Conservation (phyloP, 306 rosid genomes). For the Amphicarpaea edgeworthii region DNA sequence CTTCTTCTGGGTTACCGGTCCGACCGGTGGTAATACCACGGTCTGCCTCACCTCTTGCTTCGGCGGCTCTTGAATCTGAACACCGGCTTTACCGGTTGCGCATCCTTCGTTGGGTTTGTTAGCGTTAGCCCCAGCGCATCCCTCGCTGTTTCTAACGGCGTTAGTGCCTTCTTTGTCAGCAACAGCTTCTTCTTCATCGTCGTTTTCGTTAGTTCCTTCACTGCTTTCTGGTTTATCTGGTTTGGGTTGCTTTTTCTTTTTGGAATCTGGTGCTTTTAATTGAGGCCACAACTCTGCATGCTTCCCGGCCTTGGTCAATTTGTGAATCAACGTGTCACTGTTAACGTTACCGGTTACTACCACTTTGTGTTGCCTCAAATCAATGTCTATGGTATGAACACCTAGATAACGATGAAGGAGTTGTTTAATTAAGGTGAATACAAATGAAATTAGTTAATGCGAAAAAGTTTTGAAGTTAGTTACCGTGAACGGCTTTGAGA, state of each 20-base stretch:
- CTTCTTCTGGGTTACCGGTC: conserved; percentile 50
- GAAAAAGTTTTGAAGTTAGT: neutral
- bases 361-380: conserved; percentile 72
- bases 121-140: no score
- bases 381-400: conserved; percentile 64
- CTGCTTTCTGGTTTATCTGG: conserved; percentile 53
- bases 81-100: conserved; percentile 49
- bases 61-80: conserved; percentile 51
- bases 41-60: conserved; percentile 56
- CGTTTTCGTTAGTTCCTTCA: conserved; percentile 44
- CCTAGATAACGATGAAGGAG: conserved; percentile 50
- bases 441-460: neutral
- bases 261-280: conserved; percentile 40
- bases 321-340: conserved; percentile 61
- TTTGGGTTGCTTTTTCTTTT: conserved; percentile 53
- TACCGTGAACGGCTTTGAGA: conserved; percentile 72
- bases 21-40: conserved; percentile 47
- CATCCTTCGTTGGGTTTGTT: conserved; percentile 41
- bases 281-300: conserved; percentile 89
- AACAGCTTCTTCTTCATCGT: conserved; percentile 58
- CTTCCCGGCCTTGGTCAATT: conserved; percentile 60
- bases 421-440: no score
- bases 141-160: conserved; percentile 23
- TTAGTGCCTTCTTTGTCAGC: no score
- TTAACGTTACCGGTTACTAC: conserved; percentile 65